These are phyloP conservation scores for Diaporthe caulivora DNA, from an alignment of 2,329 filamentous ascomycete species.

Conservation along the genomic window DNA sequence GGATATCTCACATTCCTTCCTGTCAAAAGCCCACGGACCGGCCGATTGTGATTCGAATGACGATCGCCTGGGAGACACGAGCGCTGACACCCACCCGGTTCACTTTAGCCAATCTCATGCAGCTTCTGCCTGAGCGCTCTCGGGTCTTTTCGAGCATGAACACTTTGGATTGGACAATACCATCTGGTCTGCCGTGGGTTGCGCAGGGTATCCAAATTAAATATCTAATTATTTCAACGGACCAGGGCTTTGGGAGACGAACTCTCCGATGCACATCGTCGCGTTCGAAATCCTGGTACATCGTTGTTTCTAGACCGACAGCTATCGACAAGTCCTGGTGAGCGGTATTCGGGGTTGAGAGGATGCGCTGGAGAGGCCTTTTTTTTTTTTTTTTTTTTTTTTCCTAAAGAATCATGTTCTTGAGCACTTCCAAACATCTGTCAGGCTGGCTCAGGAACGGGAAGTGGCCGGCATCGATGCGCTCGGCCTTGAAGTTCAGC, in stretches of 20 bases:
- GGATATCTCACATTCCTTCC: too few relatives aligned
- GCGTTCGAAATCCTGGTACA: not conserved
- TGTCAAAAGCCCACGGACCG: not conserved
- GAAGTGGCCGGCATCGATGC: conserved; percentile 38
- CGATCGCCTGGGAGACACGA: not conserved
- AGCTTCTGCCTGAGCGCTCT: too few relatives aligned
- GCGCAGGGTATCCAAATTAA: conserved; percentile 1
- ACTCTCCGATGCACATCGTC: too few relatives aligned
- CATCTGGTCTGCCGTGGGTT: not conserved
- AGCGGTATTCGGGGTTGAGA: not conserved
- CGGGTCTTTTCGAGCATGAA: not conserved
- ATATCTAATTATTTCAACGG: not conserved
- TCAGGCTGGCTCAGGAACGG: conserved; percentile 40
- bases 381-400: too few relatives aligned
- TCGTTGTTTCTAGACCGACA: not conserved
- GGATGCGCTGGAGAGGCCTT: too few relatives aligned
- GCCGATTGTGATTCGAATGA: not conserved
- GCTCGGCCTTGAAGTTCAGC: conserved; percentile 33
- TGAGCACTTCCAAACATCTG: conserved; percentile 30
- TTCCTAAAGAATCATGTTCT: conserved; percentile 11
- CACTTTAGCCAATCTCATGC: not conserved
- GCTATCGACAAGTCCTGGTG: not conserved
- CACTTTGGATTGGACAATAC: too few relatives aligned
- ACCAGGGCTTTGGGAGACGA: not conserved
- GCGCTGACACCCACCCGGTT: not conserved